Evolutionary conservation across 108 stramenopile species (phyloP).

Genomic region (Fragilariopsis cylindrus): DNA sequence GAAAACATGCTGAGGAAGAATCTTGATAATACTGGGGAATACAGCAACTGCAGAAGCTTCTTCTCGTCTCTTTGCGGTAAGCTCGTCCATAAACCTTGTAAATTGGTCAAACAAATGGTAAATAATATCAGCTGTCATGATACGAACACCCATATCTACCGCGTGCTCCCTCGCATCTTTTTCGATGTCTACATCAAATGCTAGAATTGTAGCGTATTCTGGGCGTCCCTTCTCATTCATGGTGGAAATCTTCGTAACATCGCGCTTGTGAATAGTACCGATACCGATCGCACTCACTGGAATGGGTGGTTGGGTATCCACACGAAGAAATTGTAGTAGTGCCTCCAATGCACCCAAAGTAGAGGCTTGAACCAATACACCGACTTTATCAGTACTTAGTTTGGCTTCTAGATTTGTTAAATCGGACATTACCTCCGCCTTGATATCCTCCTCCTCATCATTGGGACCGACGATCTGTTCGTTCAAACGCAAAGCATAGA

Average conservation of each 20-base stretch:
- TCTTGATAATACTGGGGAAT: slow-evolving; percentile 91
- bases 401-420: slow-evolving; percentile 80
- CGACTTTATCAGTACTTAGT: slow-evolving; percentile 91
- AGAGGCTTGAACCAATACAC: slow-evolving; percentile 98
- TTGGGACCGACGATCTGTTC: slow-evolving; percentile 83
- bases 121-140: slow-evolving; percentile 99
- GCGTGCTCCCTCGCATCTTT: slow-evolving; percentile 92
- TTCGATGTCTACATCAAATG: slow-evolving; percentile 97
- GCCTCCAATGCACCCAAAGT: slow-evolving; percentile 99
- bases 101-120: slow-evolving; percentile 99
- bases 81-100: slow-evolving; percentile 88
- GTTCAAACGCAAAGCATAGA: slow-evolving; percentile 5
- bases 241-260: slow-evolving; percentile 96
- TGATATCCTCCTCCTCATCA: slow-evolving; percentile 98
- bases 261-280: slow-evolving; percentile 97
- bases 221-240: slow-evolving; percentile 97
- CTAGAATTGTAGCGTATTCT: slow-evolving; percentile 96
- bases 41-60: slow-evolving; percentile 87
- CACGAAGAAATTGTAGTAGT: slow-evolving; percentile 95
- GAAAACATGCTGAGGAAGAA: slow-evolving; percentile 96
- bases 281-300: slow-evolving; percentile 96
- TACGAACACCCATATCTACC: slow-evolving; percentile 88
- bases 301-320: slow-evolving; percentile 97
- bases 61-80: slow-evolving; percentile 74
- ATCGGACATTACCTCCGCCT: slow-evolving; percentile 97